These are phyloP conservation scores for Vitis hybrid DNA, from an alignment of 177 flowering plant species.

Conservation along the genomic window DNA sequence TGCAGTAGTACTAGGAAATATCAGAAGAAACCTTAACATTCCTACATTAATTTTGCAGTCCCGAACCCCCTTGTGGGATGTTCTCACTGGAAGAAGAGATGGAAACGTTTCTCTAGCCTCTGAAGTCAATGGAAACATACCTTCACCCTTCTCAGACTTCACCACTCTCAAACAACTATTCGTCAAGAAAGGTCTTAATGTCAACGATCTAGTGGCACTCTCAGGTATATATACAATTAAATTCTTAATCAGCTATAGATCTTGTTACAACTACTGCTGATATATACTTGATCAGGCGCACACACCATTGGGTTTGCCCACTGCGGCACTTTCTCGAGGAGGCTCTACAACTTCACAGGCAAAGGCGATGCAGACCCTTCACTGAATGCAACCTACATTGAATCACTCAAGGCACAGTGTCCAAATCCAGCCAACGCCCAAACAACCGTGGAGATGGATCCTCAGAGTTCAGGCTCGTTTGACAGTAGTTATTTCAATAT, in stretches of 20 bases:
- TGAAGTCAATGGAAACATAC: conserved; percentile 36
- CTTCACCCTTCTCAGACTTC: conserved; percentile 48
- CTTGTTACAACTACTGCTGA: neutral
- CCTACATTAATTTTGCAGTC: conserved; percentile 23
- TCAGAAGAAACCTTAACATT: too few relatives aligned
- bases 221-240: conserved; percentile 38
- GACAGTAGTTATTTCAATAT: conserved; percentile 35
- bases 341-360: conserved; percentile 60
- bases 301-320: conserved; percentile 60
- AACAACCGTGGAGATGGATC: conserved; percentile 54
- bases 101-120: conserved; percentile 41
- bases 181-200: conserved; percentile 33
- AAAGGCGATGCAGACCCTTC: conserved; percentile 52
- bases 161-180: conserved; percentile 29
- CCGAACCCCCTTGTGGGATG: conserved; percentile 39
- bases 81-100: conserved; percentile 56
- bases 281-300: conserved; percentile 34
- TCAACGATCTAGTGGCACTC: conserved; percentile 49
- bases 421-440: conserved; percentile 21
- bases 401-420: conserved; percentile 32
- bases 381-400: conserved; percentile 40
- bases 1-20: too few relatives aligned
- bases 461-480: conserved; percentile 31
- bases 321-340: conserved; percentile 36
- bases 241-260: neutral